A percentile compares a stretch with the other conserved stretches of the same genome.
phyloP scores from a whole-genome alignment of 345 rosid genomes.

The Eucalyptus decipiens region DNA sequence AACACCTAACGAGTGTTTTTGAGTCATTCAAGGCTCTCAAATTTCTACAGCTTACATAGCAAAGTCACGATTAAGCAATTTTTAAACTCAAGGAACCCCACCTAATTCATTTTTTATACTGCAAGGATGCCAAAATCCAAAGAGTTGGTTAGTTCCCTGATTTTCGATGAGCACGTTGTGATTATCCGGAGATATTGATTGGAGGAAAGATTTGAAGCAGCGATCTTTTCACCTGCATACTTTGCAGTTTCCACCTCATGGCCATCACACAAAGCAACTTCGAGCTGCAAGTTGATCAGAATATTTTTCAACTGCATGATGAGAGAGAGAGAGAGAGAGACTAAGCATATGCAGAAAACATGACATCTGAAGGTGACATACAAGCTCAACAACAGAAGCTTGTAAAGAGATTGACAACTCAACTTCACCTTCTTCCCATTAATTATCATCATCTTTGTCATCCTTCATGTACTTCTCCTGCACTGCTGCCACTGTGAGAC shows the following conservation, averaged over 20 bases:
- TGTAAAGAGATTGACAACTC: neutral
- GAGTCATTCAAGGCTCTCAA: neutral
- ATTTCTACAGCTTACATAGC: neutral
- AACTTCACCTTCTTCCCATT: neutral
- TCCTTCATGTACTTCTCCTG: slow-evolving; percentile 66
- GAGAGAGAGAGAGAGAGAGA: neutral
- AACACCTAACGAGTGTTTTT: neutral
- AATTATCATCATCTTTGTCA: slow-evolving; percentile 8
- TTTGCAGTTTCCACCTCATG: neutral
- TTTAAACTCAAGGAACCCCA: neutral
- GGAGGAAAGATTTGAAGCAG: neutral
- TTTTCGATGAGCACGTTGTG: neutral
- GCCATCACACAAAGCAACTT: neutral
- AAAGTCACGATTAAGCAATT: neutral
- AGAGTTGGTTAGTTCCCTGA: neutral
- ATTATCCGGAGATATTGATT: neutral
- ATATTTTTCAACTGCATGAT: neutral
- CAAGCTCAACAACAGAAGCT: neutral
- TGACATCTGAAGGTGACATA: neutral
- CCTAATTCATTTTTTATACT: neutral
- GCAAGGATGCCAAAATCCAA: neutral
- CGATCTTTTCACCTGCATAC: neutral
- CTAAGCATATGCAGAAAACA: neutral
- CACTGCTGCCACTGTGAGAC: slow-evolving; percentile 45
- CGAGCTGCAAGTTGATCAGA: neutral